Base-by-base conservation (phyloP, 352 stramenopile species). In the Ochromonadaceae sp. region DNA sequence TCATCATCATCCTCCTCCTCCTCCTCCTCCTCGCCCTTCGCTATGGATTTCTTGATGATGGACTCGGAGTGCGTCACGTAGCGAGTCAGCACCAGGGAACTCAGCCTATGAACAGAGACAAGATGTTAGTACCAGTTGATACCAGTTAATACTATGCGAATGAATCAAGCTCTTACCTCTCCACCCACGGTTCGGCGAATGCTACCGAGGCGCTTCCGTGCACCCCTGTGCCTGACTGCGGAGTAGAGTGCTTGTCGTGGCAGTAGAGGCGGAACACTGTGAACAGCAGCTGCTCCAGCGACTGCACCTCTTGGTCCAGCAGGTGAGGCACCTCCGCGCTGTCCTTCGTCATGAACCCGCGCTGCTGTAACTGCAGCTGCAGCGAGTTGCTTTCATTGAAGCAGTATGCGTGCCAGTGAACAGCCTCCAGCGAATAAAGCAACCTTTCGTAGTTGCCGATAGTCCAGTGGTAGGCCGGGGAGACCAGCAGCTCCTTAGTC, bases 241-340 rank as follows among this genome's bases (percentile, higher is more conserved):
- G n/a, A n/a, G n/a, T n/a, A n/a, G n/a, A n/a, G n/a, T n/a, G n/a
- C n/a, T n/a, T n/a, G n/a, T n/a, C n/a, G n/a, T n/a, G n/a, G n/a
- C 3, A 2, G 31, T 59, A 59, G 10, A 59, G 9, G 9, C 2
- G 25, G 31, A 43, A 59, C 15, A 15, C n/a, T 10, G 32, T 10
- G 25, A 36, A 4, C 7, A 59, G 32, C 2, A 59, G 26, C 5
- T n/a, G 5, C 22, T 40, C 50, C 25, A 42, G 2, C 20, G 50
- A 59, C 5, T 25, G 14, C 5, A 42, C n/a, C 31, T 59, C 50
- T 59, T 59, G 50, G 14, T 59, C 50, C 31, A 59, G 34, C 4
- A 59, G 31, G n/a, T 59, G 4, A 22, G 25, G 25, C 5, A 59
- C 1, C n/a, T n/a, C n/a, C n/a, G n/a, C n/a, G n/a, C n/a, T n/a